Evolutionary conservation across 805 yeast genomes (phyloP).

Genomic region (Cyberlindnera mississippiensis): DNA sequence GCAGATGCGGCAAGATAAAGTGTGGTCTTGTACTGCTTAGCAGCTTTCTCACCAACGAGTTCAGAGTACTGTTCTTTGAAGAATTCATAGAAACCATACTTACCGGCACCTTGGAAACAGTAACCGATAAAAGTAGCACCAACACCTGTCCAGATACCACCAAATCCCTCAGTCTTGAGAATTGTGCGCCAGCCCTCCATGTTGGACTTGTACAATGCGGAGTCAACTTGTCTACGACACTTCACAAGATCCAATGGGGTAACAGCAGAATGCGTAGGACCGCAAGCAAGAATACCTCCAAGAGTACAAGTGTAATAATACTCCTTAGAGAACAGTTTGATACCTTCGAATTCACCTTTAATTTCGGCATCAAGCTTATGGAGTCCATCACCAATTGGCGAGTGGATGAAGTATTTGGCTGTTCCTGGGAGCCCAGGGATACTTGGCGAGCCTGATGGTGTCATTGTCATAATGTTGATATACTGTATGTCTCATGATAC

Average conservation of each 20-base stretch:
- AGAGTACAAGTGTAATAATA: slow-evolving; percentile 56
- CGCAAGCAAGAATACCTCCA: slow-evolving; percentile 80
- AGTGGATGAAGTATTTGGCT: slow-evolving; percentile 11
- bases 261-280: slow-evolving; percentile 92
- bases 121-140: slow-evolving; percentile 94
- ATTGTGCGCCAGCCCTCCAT: slow-evolving; percentile 79
- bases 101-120: slow-evolving; percentile 95
- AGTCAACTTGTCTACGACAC: slow-evolving; percentile 86
- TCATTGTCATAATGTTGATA: no score
- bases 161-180: slow-evolving; percentile 65
- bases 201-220: slow-evolving; percentile 69
- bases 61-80: slow-evolving; percentile 79
- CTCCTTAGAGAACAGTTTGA: slow-evolving; percentile 30
- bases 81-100: slow-evolving; percentile 90
- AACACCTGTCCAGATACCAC: slow-evolving; percentile 78
- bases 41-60: slow-evolving; percentile 57
- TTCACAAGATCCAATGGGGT: slow-evolving; percentile 93
- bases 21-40: slow-evolving; percentile 63
- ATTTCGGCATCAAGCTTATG: slow-evolving; percentile 10
- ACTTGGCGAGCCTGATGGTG: no score
- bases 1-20: slow-evolving; percentile 85
- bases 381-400: slow-evolving; percentile 5
- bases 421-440: slow-evolving; percentile 2
- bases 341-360: slow-evolving; percentile 18
- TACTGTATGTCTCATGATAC: no score